phyloP scores from a whole-genome alignment of 1,284 basidiomycete genomes.

The Puccinia polysora region DNA sequence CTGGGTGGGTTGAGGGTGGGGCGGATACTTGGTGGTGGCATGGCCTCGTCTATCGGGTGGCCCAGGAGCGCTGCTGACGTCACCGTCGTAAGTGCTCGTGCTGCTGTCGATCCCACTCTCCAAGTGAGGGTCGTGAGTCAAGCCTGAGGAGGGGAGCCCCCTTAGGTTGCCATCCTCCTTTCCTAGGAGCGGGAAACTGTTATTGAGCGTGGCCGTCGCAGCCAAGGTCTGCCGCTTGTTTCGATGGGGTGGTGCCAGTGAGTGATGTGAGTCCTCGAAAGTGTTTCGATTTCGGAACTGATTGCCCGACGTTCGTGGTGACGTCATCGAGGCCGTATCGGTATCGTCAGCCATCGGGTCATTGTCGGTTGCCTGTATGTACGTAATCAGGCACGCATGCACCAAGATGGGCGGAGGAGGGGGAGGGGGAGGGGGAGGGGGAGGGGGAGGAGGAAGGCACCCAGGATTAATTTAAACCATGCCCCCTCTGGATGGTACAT shows the following conservation, averaged over 20 bases:
- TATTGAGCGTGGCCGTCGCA: constrained; percentile 31
- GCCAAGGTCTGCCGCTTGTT: constrained; percentile 32
- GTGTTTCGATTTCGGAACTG: constrained; percentile 29
- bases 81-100: constrained; percentile 39
- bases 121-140: constrained; percentile 11
- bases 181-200: constrained; percentile 12
- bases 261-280: constrained; percentile 32
- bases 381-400: too few species aligned
- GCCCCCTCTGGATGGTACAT: not conserved
- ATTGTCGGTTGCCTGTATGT: constrained; percentile 33
- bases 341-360: constrained; percentile 43
- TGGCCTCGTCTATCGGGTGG: constrained; percentile 19
- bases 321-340: constrained; percentile 40
- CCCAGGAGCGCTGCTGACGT: constrained; percentile 39
- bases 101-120: constrained; percentile 37
- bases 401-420: not conserved
- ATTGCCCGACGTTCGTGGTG: constrained; percentile 21
- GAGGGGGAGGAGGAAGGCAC: not conserved
- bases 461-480: not conserved
- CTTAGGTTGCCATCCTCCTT: constrained; percentile 8
- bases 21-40: not conserved
- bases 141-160: not conserved
- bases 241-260: constrained; percentile 31
- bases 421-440: not conserved
- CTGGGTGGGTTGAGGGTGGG: constrained; percentile 2